Percentiles rank a stretch among this genome's conserved stretches.
Conservation (phyloP, 768 basidiomycete genomes). For the Pleurotus citrinopileatus region DNA sequence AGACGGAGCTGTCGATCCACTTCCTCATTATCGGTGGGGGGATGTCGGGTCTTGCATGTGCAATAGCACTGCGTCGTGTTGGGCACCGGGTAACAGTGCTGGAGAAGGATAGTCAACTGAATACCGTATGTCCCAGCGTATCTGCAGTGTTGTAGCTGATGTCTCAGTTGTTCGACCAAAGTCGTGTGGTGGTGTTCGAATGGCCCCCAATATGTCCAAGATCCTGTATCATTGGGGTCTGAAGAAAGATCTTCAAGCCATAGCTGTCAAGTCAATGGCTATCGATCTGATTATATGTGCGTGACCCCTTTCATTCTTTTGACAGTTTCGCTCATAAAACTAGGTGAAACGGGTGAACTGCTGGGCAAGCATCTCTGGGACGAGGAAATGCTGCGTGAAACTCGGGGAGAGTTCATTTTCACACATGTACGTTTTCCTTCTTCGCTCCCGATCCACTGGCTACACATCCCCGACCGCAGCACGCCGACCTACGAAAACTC, state of each 20-base stretch:
- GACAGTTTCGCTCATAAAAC: not conserved
- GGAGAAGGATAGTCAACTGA: conserved; percentile 28
- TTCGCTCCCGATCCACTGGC: not conserved
- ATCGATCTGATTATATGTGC: conserved; percentile 21
- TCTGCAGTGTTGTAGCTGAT: too few relatives aligned
- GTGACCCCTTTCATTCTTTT: conserved; percentile 1
- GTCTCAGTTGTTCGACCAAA: conserved; percentile 10
- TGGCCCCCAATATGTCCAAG: conserved; percentile 54
- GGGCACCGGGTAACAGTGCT: conserved; percentile 56
- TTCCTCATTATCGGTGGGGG: conserved; percentile 40
- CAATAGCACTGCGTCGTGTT: conserved; percentile 47
- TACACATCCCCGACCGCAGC: conserved; percentile 27
- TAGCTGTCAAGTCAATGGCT: conserved; percentile 21
- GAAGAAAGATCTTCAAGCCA: conserved; percentile 18
- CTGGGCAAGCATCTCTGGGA: conserved; percentile 52
- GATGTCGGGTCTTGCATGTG: conserved; percentile 52
- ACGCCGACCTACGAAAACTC: conserved; percentile 47
- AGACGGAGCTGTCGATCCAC: conserved; percentile 24
- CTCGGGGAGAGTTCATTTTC: conserved; percentile 34
- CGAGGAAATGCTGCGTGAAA: conserved; percentile 47
- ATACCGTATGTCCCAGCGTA: not conserved
- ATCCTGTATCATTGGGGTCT: conserved; percentile 57
- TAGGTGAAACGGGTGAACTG: conserved; percentile 48
- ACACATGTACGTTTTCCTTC: conserved; percentile 34
- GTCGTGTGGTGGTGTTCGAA: conserved; percentile 25